Conservation (phyloP, 371 early-diverging fungal species). For the Mortierella sp. region DNA sequence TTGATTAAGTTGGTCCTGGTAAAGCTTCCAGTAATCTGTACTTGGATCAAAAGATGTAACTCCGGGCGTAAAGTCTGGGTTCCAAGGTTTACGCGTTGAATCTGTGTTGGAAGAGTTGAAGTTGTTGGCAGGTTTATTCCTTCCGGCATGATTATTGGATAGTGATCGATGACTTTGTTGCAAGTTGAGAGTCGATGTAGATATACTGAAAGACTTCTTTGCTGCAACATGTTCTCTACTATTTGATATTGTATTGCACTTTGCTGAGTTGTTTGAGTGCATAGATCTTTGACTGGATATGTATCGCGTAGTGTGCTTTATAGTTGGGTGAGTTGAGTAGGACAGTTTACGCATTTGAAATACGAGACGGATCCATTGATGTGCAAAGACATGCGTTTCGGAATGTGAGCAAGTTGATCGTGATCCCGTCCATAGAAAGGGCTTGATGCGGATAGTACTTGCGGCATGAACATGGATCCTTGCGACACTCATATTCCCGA, state of each 20-base stretch:
- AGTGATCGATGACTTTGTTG: not conserved
- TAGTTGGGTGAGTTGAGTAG: not conserved
- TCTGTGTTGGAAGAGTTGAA: not conserved
- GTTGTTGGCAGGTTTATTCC: not conserved
- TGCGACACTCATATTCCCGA: slow-evolving; percentile 32
- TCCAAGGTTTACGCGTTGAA: not conserved
- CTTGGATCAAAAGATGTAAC: slow-evolving; percentile 13
- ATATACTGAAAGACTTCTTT: not conserved
- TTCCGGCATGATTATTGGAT: not conserved
- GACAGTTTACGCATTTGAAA: slow-evolving; percentile 2
- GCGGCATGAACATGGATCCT: slow-evolving; percentile 25
- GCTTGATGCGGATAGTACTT: not conserved
- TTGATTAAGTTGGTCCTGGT: slow-evolving; percentile 31
- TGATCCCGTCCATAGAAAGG: not conserved
- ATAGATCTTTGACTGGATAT: slow-evolving; percentile 4
- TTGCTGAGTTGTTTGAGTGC: slow-evolving; percentile 4
- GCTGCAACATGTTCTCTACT: not conserved
- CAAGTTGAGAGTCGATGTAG: not conserved
- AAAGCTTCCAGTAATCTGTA: slow-evolving; percentile 39
- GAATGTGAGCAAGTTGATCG: not conserved
- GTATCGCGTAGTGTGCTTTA: slow-evolving; percentile 5
- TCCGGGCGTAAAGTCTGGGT: slow-evolving; percentile 20
- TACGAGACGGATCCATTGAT: slow-evolving; percentile 20
- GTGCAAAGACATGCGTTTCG: not conserved
- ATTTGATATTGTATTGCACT: not conserved